A percentile compares a stretch with the other conserved stretches of the same genome.
These are phyloP conservation scores for Trichosporon inkin DNA, from an alignment of 1,284 basidiomycete species.

Conservation along the genomic window DNA sequence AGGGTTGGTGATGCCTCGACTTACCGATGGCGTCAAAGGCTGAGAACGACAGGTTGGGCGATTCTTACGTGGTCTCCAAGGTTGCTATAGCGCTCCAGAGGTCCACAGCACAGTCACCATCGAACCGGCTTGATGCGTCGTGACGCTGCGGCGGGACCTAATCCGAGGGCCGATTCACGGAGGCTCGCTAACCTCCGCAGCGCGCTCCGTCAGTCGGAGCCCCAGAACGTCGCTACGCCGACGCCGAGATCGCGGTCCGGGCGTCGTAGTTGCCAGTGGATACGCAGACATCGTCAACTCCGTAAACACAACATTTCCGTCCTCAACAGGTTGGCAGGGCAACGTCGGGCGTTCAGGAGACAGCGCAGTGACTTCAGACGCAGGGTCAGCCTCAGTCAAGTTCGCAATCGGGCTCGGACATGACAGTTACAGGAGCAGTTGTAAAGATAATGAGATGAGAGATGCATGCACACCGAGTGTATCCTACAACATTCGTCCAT, in stretches of 20 bases:
- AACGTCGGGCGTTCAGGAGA: too few species aligned
- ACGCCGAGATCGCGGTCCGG: background rate
- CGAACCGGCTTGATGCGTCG: background rate
- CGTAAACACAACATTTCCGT: too few species aligned
- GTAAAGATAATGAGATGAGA: background rate
- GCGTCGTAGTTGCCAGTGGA: too few species aligned
- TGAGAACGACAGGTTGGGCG: constrained; percentile 13
- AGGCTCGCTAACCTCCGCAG: background rate
- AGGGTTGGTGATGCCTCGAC: background rate
- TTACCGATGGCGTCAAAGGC: constrained; percentile 9
- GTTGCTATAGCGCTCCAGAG: background rate
- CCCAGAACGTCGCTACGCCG: background rate
- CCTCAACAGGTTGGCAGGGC: too few species aligned
- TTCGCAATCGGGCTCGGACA: too few species aligned
- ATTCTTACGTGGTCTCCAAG: background rate
- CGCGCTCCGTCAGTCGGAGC: background rate
- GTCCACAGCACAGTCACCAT: constrained; percentile 5
- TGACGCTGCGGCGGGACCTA: constrained; percentile 1
- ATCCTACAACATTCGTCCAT: constrained; percentile 5
- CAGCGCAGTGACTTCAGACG: too few species aligned
- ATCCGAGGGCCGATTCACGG: background rate
- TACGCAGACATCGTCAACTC: too few species aligned
- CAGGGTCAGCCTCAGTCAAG: too few species aligned
- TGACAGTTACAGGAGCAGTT: too few species aligned
- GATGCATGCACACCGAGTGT: constrained; percentile 6